Base-by-base conservation (phyloP, 78 protist genomes). In the Speleostelium caveatum region DNA sequence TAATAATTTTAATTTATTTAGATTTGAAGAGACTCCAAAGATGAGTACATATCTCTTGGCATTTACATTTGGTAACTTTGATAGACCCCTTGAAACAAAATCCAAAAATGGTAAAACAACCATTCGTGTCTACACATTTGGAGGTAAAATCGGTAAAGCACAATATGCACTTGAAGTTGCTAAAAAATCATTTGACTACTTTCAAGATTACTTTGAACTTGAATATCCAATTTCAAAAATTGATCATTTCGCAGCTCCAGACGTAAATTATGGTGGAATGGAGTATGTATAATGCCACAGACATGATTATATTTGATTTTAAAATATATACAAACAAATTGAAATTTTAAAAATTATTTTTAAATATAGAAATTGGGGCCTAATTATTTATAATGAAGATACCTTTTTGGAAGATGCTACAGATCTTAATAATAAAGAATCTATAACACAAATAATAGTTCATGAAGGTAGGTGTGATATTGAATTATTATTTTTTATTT, bases 41-140 rank as follows among this genome's bases (percentile, higher is more conserved):
- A 97, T 97, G 97, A 91, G 97, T 14, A 97, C 98, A 51, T 98
- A 98, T 60, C 83, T 98, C 10, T 33, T 98, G 26, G 98, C 99
- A 3, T 71, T 94, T 38, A 63, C 41, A 0, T 75, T 97, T 36
- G 98, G 98, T 7, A 95, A 96, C 78, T 93, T 93, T 35, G n/a
- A n/a, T n/a, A 97, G 95, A 7, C 35, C 19, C n/a, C 76, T 96
- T 21, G 96, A 76, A 42, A 53, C 39, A 14, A 10, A 53, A 26
- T 77, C 93, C 21, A 32, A 66, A 32, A 58, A 71, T 6, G 92
- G 90, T 6, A n/a, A n/a, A n/a, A 87, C 75, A 24, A 17, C 26
- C 22, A 86, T 95, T 19, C 68, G 98, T n/a, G 79, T 93, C 28
- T 98, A 86, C 86, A 53, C 95, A n/a, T 88, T 86, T 24, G 51